Evolutionary conservation across 352 stramenopile genomes (phyloP), one percentile per base, ranked within the genome.

Genomic region (Globisporangium ultimum): DNA sequence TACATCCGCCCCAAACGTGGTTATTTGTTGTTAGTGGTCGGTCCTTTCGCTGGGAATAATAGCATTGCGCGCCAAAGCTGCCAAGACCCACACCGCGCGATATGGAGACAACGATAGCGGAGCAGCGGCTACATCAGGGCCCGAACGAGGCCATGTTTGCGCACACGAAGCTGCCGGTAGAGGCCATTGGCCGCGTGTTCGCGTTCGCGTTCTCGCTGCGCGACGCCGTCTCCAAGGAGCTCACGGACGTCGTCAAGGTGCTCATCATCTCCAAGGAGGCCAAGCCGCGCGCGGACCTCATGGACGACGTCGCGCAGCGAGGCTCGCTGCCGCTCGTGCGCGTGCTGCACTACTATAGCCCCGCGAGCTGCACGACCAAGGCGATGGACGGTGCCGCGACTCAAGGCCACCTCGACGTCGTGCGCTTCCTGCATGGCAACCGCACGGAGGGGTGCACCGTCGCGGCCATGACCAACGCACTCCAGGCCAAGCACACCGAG

Each of bases 361-460:
- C 47, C 0, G 58, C 53, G 1, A 67, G 64, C 0, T 90, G 78
- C 53, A 80, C 71, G 2, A 46, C 57, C 7, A 54, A 63, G 2
- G 77, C 77, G 9, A 84, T 89, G 73, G 74, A 83, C 48, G 58
- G 48, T 3, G 76, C 78, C 2, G 71, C 73, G 4, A 52, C 55
- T 6, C 51, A 52, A 15, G 78, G 78, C 0, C 63, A 76, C 47
- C 15, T 85, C 48, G 62, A 64, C 7, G 54, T 84, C 11, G 74
- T 88, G 52, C 67, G 67, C 22, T 83, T 85, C 58, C 59, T 88
- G 40, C 75, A 86, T 38, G 63, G 62, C 36, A 65, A 79, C 56
- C 64, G 78, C 12, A 48, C 48, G 14, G 76, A 88, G 48, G 76
- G 78, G 38, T 88, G 78, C 64, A 76, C 64, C 17, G 61, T 53